phyloP scores from a whole-genome alignment of 352 stramenopile species.

The Phytophthora macrochlamydospora region DNA sequence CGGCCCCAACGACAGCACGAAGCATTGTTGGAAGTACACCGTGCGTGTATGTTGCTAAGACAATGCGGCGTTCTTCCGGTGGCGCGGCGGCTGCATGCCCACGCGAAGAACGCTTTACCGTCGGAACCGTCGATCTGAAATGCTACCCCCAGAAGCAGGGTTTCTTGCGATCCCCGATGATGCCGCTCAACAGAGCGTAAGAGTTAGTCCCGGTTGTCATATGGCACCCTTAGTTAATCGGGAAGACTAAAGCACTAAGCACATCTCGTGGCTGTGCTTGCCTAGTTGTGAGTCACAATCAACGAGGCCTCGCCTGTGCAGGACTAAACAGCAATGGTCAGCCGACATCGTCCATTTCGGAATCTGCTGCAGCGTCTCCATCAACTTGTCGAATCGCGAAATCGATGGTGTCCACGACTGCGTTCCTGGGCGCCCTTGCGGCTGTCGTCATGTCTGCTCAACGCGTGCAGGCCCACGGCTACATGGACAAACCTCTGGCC shows the following conservation, averaged over 20 bases:
- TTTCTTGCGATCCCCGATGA: no score
- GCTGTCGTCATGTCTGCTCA: slow-evolving; percentile 6
- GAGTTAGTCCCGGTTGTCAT: no score
- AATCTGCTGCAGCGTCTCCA: slow-evolving; percentile 8
- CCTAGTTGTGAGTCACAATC: not conserved
- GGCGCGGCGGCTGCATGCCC: slow-evolving; percentile 1
- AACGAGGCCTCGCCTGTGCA: not conserved
- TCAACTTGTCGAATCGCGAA: not conserved
- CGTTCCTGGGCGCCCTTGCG: not conserved
- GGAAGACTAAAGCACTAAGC: no score
- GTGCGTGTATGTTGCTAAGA: no score
- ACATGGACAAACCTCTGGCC: slow-evolving; percentile 28
- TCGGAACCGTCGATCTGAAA: no score
- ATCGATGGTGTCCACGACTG: not conserved
- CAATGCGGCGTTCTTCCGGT: no score
- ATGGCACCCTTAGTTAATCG: no score
- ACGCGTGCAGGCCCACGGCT: slow-evolving; percentile 27
- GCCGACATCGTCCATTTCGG: slow-evolving; percentile 8
- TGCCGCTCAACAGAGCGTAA: no score
- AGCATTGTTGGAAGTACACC: no score
- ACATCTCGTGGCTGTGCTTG: no score
- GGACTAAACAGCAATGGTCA: no score
- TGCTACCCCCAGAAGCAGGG: not conserved
- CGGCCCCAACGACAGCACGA: no score
- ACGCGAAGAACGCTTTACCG: not conserved